A percentile compares a stretch with the other conserved stretches of the same genome.
Conservation (phyloP, 768 basidiomycete species). For the Pisolithus microcarpus region DNA sequence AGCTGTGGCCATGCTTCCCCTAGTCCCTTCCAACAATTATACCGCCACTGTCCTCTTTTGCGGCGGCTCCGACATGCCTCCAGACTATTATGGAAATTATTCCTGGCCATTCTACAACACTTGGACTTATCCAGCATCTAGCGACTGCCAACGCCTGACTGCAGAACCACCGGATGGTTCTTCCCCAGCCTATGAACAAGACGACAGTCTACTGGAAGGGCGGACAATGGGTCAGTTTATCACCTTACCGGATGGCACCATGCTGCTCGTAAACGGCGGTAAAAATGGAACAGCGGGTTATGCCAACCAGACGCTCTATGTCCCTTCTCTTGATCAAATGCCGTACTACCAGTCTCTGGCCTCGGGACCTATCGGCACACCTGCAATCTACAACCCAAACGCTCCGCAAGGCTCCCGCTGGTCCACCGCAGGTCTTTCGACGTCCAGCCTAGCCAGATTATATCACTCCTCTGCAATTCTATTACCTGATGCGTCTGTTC, state of each 20-base stretch:
- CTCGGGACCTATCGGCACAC: conserved; percentile 67
- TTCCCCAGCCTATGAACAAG: conserved; percentile 51
- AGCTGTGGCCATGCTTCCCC: conserved; percentile 82
- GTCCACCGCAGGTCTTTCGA: conserved; percentile 57
- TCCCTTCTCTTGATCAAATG: conserved; percentile 43
- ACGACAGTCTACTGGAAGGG: conserved; percentile 67
- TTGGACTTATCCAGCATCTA: conserved; percentile 61
- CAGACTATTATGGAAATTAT: conserved; percentile 70
- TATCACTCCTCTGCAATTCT: conserved; percentile 93
- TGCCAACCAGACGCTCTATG: conserved; percentile 45
- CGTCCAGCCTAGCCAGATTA: conserved; percentile 65
- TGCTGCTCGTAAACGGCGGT: conserved; percentile 82
- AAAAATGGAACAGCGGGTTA: conserved; percentile 87
- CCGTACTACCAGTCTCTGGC: conserved; percentile 70
- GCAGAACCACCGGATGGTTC: conserved; percentile 76
- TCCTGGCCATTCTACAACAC: conserved; percentile 66
- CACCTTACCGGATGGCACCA: conserved; percentile 66
- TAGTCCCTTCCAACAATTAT: conserved; percentile 86
- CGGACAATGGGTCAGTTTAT: conserved; percentile 93
- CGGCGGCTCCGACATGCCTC: conserved; percentile 77
- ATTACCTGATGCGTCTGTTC: conserved; percentile 77
- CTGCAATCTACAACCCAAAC: conserved; percentile 79
- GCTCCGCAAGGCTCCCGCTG: conserved; percentile 65
- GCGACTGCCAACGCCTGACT: conserved; percentile 75
- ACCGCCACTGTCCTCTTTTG: conserved; percentile 83